phyloP scores from a whole-genome alignment of 2,329 filamentous ascomycete species.

The Colletotrichum tabaci region DNA sequence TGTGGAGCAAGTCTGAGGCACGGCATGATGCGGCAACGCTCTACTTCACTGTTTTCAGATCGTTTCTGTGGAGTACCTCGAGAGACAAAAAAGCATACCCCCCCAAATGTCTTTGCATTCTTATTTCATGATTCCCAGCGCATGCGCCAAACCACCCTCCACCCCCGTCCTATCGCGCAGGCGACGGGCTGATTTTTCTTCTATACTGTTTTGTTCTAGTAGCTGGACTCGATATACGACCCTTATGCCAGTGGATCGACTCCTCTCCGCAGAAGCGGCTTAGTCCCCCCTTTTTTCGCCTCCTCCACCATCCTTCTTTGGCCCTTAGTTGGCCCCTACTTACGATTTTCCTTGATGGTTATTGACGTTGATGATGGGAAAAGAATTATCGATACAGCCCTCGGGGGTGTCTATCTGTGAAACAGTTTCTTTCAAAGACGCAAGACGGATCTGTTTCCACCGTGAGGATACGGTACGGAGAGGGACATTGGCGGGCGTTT shows the following conservation, averaged over 20 bases:
- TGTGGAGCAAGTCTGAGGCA: constrained; percentile 67
- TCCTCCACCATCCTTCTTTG: constrained; percentile 17
- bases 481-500: constrained; percentile 38
- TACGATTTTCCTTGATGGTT: constrained; percentile 34
- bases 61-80: constrained; percentile 16
- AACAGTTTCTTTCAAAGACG: constrained; percentile 36
- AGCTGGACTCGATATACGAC: constrained; percentile 42
- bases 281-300: constrained; percentile 10
- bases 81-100: constrained; percentile 39
- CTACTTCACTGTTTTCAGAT: constrained; percentile 6
- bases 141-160: constrained; percentile 37
- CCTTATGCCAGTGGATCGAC: constrained; percentile 41
- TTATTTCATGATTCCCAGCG: constrained; percentile 44
- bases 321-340: constrained; percentile 17
- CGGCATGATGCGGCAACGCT: background rate
- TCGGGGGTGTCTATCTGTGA: constrained; percentile 32
- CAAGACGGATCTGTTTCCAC: constrained; percentile 40
- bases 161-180: constrained; percentile 30
- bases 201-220: constrained; percentile 40
- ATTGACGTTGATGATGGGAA: constrained; percentile 35
- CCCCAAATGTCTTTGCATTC: constrained; percentile 38
- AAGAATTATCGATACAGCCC: constrained; percentile 37
- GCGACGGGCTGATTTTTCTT: constrained; percentile 31
- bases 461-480: constrained; percentile 33
- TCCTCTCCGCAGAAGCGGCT: constrained; percentile 33